Conservation (phyloP, 2,329 filamentous ascomycete genomes). For the Colletotrichum zoysiae region DNA sequence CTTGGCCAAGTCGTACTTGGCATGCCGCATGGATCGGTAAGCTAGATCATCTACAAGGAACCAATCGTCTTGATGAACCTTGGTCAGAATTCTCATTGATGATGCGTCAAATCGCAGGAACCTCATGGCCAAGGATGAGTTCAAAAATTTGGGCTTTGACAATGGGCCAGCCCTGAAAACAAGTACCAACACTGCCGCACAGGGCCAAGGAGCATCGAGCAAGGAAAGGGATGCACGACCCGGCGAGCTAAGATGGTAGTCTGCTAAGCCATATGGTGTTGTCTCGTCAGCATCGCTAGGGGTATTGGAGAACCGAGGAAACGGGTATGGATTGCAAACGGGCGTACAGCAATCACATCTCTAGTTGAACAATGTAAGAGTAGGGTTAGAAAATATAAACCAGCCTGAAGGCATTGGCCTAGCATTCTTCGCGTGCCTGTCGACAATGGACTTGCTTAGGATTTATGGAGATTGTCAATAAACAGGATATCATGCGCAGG, state of each 20-base stretch:
- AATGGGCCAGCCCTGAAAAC: slow-evolving; percentile 43
- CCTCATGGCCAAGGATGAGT: slow-evolving; percentile 94
- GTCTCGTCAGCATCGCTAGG: not conserved
- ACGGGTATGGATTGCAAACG: not conserved
- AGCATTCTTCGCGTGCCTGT: not conserved
- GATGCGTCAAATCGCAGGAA: slow-evolving; percentile 68
- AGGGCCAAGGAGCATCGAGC: not conserved
- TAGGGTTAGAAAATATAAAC: not conserved
- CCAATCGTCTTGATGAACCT: not conserved
- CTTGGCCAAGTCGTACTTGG: slow-evolving; percentile 88
- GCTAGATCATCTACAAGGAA: slow-evolving; percentile 20
- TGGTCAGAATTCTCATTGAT: slow-evolving; percentile 2
- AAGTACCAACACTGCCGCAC: slow-evolving; percentile 28
- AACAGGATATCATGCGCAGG: not conserved
- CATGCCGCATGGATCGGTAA: slow-evolving; percentile 95
- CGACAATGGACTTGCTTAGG: not conserved
- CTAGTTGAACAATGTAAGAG: not conserved
- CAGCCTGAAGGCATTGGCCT: not conserved
- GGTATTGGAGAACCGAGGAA: not conserved
- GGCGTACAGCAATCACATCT: not conserved
- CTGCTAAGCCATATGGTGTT: not conserved
- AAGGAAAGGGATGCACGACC: slow-evolving; percentile 31
- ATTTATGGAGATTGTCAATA: slow-evolving; percentile 5
- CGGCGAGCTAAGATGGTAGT: slow-evolving; percentile 53
- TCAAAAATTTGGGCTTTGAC: slow-evolving; percentile 89